Percentiles rank a stretch among this genome's conserved stretches.
Evolutionary conservation across 2,329 filamentous ascomycete genomes (phyloP).

Genomic region (Pseudogymnoascus sp.): DNA sequence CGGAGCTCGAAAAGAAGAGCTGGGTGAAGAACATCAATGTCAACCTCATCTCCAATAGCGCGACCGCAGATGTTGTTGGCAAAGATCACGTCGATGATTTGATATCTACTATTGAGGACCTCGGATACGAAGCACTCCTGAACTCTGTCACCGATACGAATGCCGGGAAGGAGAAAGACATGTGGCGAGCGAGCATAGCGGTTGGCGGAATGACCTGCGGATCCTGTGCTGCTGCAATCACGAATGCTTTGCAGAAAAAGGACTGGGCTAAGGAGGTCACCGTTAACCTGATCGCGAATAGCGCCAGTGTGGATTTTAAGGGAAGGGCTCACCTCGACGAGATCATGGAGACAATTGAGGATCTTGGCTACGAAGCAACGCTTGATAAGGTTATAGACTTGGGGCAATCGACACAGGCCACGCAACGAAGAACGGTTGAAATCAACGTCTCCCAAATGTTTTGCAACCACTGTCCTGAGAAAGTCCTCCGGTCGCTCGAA

Average conservation of each 20-base stretch:
- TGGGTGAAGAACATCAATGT: constrained; percentile 45
- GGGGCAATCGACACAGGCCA: background rate
- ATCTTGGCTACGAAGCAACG: constrained; percentile 60
- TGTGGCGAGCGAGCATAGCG: constrained; percentile 45
- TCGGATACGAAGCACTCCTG: constrained; percentile 61
- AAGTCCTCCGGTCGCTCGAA: constrained; percentile 49
- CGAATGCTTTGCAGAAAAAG: constrained; percentile 40
- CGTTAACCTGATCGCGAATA: constrained; percentile 49
- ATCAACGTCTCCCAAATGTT: constrained; percentile 67
- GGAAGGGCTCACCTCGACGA: constrained; percentile 40
- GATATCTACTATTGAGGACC: constrained; percentile 47
- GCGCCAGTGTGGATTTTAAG: constrained; percentile 41
- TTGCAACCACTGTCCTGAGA: constrained; percentile 62
- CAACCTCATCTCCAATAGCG: constrained; percentile 49
- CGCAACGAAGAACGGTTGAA: constrained; percentile 47
- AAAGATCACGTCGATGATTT: constrained; percentile 40
- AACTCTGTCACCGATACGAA: constrained; percentile 37
- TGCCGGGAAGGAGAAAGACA: constrained; percentile 18
- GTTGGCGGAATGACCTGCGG: constrained; percentile 54
- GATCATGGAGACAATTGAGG: constrained; percentile 46
- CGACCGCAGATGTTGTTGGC: constrained; percentile 40
- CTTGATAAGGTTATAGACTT: constrained; percentile 42
- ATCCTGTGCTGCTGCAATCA: constrained; percentile 46
- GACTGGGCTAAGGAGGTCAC: constrained; percentile 42
- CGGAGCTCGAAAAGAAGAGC: constrained; percentile 40